Base-by-base conservation (phyloP, 495 filamentous ascomycete genomes). In the Penicillium angulare region DNA sequence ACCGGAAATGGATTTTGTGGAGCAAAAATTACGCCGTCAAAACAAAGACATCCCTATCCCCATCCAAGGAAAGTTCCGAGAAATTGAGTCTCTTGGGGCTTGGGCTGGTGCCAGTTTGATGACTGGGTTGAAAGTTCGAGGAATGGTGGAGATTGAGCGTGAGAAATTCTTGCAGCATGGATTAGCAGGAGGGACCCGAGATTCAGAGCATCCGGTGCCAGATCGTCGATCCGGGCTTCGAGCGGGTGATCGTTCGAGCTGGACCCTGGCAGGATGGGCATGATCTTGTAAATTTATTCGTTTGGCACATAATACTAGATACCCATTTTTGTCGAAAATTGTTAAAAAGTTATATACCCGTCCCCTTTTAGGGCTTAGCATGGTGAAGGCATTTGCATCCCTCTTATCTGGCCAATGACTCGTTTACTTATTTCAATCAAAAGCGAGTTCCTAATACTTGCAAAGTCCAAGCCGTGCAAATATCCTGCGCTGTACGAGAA, bases 31-130 rank as follows among this genome's bases (percentile, higher is more conserved):
- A 7, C 67, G 61, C 63, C 74, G 64, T 60, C 75, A 57, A 15
- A 71, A 78, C 50, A 80, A 80, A 53, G 72, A 71, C 31, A 63
- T 61, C 0, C 67, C 69, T 7, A 71, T 76, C 0, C 58, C 57
- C 9, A 59, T 79, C 39, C 71, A 79, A 15, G 89, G 88, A 6
- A 64, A 80, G 15, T 67, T 96, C 18, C 80, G 89, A 2, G 87
- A 86, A 13, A 73, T 97, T 10, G 87, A 95, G 59, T 89, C 87
- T 5, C 72, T 97, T 0, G 93, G 93, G 0, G 75, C 89, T 5
- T 98, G 93, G 92, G 83, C 85, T 29, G 93, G 93, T 15, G 91
- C 85, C 4, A 96, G 90, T 69, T 63, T 98, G 43, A 69, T 92
- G 2, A 85, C 86, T 0, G 84, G 84, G 43, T 71, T 96, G 56